Evolutionary conservation across 179 eudicot species (phyloP), one percentile per base, ranked within the genome.

Genomic region (Carnegiea gigantea): DNA sequence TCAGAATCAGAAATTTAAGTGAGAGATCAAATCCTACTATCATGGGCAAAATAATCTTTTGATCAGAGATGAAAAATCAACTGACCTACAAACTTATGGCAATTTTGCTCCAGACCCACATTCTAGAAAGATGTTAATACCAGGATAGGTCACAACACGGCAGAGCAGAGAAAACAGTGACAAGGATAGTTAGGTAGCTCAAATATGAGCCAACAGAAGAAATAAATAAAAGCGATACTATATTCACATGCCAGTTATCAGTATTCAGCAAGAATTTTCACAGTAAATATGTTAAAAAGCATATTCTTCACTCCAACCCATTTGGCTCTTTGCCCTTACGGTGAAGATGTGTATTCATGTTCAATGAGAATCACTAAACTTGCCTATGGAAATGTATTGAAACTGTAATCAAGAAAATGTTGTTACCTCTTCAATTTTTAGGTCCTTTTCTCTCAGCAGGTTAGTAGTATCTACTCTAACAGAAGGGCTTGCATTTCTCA

Each of bases 371-470:
- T 68, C 51, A 46, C 43, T 44, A 73, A 65, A 51, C 30, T 7
- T 7, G n/a, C 40, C 11, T 28, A 72, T 24, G 8, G 24, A 17
- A 38, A 44, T 60, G 49, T 64, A 9, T 17, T 62, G 38, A 5
- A 67, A 26, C 20, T 12, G 5, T 67, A 67, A 67, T 40, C 23
- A 26, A 67, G 40, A 53, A 3, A 28, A 24, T 54, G 40, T 9
- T 26, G 18, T 75, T 85, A 88, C 90, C 90, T 83, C 75, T 46
- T 88, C 88, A 71, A 88, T 88, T 67, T 79, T 84, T 28, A 38
- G 78, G 28, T 88, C 90, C 79, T 88, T 88, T 64, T 83, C 90
- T 83, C 75, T 85, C 62, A 88, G 82, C 40, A 83, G 72, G 68
- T 76, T 73, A 76, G 77, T 73, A 43, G 85, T 67, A 49, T 79